Evolutionary conservation across 2,329 filamentous ascomycete genomes (phyloP), one percentile per base, ranked within the genome.

Genomic region (Ilyonectria robusta): DNA sequence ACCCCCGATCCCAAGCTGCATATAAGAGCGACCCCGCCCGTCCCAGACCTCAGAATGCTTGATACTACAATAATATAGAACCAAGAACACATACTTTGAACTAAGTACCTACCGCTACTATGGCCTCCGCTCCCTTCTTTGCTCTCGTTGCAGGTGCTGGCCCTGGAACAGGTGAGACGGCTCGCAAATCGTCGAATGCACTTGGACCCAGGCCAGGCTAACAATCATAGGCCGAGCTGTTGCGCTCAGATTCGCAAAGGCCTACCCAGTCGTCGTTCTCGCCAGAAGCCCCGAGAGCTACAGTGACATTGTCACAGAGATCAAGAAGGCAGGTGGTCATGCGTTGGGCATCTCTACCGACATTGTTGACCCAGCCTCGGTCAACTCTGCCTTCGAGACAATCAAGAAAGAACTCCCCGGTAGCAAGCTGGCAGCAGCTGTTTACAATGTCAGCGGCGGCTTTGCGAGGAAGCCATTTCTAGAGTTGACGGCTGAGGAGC

Each of bases 231-330:
- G 85, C 70, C 78, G 82, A 46, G 81, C 86, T 2, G 78, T 83
- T 7, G 90, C 90, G 21, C 81, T 87, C 60, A 86, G 85, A 65
- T 92, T 92, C 77, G 85, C 89, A 44, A 81, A 89, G 68, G 76
- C 86, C 9, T 96, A 95, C 76, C 89, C 92, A 0, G 91, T 95
- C 1, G 91, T 93, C 2, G 84, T 95, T 1, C 87, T 95, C n/a
- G 89, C 93, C 13, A 91, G 93, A 56, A 89, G 84, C 17, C 85
- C 90, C 0, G 85, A 88, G 47, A 93, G 86, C 78, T 94, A 90
- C 80, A 84, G 88, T 62, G 81, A 84, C n/a, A 85, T 94, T 3
- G 90, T 93, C 7, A 78, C 86, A 3, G 92, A 94, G 72, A 94
- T 96, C 81, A 90, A 90, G 63, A 78, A 81, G 6, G 78, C 81